Evolutionary conservation across 345 rosid species (phyloP).

Genomic region (Fremontodendron californicum): DNA sequence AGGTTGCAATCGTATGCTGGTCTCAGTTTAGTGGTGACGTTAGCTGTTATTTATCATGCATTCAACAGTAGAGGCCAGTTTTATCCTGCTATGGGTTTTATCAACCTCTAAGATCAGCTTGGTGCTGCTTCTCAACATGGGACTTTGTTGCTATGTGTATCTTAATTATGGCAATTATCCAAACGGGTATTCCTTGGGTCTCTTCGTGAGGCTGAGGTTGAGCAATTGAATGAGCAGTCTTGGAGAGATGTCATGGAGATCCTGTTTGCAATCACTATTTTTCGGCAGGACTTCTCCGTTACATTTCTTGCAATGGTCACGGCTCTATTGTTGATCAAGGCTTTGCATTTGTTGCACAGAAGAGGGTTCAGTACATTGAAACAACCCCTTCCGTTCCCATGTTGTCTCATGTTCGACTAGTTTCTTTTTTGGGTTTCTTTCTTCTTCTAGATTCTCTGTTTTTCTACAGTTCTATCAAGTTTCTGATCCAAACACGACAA

Average conservation of each 20-base stretch:
- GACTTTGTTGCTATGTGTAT: slow-evolving; percentile 67
- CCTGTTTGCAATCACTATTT: slow-evolving; percentile 88
- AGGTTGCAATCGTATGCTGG: slow-evolving; percentile 71
- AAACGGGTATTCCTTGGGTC: slow-evolving; percentile 79
- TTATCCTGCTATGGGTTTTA: slow-evolving; percentile 79
- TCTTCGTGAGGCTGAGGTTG: slow-evolving; percentile 93
- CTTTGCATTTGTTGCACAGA: slow-evolving; percentile 93
- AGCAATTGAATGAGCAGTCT: slow-evolving; percentile 85
- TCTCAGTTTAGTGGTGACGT: slow-evolving; percentile 50
- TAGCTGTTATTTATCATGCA: slow-evolving; percentile 71
- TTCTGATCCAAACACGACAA: slow-evolving; percentile 54
- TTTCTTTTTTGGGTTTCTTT: slow-evolving; percentile 77
- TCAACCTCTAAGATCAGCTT: slow-evolving; percentile 85
- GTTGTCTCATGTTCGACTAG: slow-evolving; percentile 65
- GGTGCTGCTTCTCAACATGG: slow-evolving; percentile 85
- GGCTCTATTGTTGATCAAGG: slow-evolving; percentile 68
- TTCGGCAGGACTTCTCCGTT: slow-evolving; percentile 85
- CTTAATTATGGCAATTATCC: slow-evolving; percentile 73
- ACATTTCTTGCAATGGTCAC: slow-evolving; percentile 82
- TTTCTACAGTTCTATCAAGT: slow-evolving; percentile 57
- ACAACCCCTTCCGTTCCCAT: slow-evolving; percentile 79
- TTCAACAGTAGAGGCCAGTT: slow-evolving; percentile 82
- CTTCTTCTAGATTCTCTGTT: slow-evolving; percentile 61
- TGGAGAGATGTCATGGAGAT: slow-evolving; percentile 97
- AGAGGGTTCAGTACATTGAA: slow-evolving; percentile 93